A percentile compares a stretch with the other conserved stretches of the same genome.
Evolutionary conservation across 2,329 filamentous ascomycete genomes (phyloP).

Genomic region (Alternaria angustiovoidea): DNA sequence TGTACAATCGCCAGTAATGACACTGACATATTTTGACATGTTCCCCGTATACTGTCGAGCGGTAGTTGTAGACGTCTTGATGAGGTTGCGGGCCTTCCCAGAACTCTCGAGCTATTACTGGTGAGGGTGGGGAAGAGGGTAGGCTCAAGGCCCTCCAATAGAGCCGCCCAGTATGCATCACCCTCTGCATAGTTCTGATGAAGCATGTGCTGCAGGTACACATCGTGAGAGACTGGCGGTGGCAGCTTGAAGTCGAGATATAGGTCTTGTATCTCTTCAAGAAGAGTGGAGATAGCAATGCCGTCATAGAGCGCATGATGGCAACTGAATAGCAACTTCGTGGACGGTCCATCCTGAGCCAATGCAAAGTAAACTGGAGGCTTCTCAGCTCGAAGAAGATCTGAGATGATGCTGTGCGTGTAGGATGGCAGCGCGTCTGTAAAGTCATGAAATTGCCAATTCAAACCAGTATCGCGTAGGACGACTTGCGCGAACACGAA

Average conservation of each 20-base stretch:
- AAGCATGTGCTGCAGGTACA: slow-evolving; percentile 70
- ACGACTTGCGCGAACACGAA: slow-evolving; percentile 78
- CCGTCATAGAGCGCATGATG: slow-evolving; percentile 92
- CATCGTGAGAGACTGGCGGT: slow-evolving; percentile 63
- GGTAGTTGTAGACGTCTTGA: slow-evolving; percentile 28
- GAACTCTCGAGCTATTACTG: slow-evolving; percentile 10
- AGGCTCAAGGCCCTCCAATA: slow-evolving; percentile 63
- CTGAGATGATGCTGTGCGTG: slow-evolving; percentile 56
- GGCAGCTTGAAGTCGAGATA: slow-evolving; percentile 60
- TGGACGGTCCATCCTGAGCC: slow-evolving; percentile 25
- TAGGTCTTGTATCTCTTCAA: slow-evolving; percentile 72
- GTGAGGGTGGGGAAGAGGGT: slow-evolving; percentile 51
- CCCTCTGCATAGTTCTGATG: slow-evolving; percentile 57
- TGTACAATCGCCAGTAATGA: slow-evolving; percentile 73
- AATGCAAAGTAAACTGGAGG: slow-evolving; percentile 51
- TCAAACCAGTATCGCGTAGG: slow-evolving; percentile 57
- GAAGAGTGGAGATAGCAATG: slow-evolving; percentile 73
- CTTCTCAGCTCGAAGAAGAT: slow-evolving; percentile 50
- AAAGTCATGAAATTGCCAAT: slow-evolving; percentile 49
- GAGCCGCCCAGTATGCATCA: slow-evolving; percentile 71
- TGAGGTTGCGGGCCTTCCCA: slow-evolving; percentile 32
- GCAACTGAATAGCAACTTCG: slow-evolving; percentile 60
- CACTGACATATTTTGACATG: slow-evolving; percentile 36
- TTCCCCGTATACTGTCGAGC: slow-evolving; percentile 29
- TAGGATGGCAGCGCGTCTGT: slow-evolving; percentile 51